phyloP scores from a whole-genome alignment of 768 basidiomycete species.

The Russula sp. region DNA sequence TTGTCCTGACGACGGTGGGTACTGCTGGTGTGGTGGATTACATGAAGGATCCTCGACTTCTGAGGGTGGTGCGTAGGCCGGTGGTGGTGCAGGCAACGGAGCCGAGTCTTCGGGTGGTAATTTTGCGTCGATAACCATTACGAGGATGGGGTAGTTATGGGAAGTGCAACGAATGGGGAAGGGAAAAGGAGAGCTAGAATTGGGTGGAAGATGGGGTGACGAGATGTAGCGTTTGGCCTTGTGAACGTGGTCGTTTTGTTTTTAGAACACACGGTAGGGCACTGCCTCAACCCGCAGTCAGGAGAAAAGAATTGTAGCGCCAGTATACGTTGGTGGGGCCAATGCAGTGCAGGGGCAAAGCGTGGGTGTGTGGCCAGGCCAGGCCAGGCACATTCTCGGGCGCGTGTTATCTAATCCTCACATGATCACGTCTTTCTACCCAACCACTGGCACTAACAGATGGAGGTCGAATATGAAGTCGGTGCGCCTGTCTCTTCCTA shows the following conservation, averaged over 20 bases:
- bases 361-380: no score
- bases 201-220: neutral
- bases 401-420: constrained; percentile 27
- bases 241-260: neutral
- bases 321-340: neutral
- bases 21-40: constrained; percentile 1
- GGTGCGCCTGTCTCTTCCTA: constrained; percentile 13
- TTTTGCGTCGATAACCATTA: constrained; percentile 29
- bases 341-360: no score
- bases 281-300: constrained; percentile 4
- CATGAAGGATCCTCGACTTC: neutral
- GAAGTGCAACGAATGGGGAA: neutral
- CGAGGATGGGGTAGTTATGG: neutral
- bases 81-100: constrained; percentile 14
- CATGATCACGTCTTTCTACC: constrained; percentile 20
- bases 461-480: constrained; percentile 30
- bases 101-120: constrained; percentile 17
- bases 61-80: constrained; percentile 19
- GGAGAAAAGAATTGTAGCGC: neutral
- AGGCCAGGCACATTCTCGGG: neutral
- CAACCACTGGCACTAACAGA: constrained; percentile 8
- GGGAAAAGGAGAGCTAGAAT: neutral
- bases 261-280: neutral
- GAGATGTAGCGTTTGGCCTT: neutral
- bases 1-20: constrained; percentile 14